Percentiles rank a stretch among this genome's conserved stretches.
Conservation (phyloP, 1,284 basidiomycete species). For the Trichosporon faecale region DNA sequence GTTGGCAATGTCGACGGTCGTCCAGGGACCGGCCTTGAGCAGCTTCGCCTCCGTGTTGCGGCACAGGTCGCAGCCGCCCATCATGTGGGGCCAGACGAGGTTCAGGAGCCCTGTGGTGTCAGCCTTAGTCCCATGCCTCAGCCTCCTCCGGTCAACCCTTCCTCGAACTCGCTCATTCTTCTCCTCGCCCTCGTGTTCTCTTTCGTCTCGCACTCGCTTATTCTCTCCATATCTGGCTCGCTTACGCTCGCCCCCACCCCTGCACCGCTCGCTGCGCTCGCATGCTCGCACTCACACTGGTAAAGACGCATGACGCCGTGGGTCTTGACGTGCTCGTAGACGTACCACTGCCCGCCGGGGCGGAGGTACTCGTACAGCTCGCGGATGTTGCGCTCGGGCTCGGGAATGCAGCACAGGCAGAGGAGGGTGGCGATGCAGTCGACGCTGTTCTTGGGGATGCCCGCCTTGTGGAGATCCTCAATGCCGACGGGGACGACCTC, state of each 20-base stretch:
- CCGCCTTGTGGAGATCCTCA: constrained; percentile 17
- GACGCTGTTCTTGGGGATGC: constrained; percentile 22
- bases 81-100: constrained; percentile 23
- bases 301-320: constrained; percentile 19
- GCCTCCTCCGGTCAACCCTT: too few species aligned
- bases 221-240: too few species aligned
- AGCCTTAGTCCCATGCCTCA: background rate
- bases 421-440: constrained; percentile 24
- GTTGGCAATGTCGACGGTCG: constrained; percentile 20
- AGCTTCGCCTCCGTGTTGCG: constrained; percentile 18
- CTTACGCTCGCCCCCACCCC: too few species aligned
- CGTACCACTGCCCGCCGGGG: constrained; percentile 24
- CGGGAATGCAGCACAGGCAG: constrained; percentile 25
- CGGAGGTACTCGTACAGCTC: constrained; percentile 28
- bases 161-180: background rate
- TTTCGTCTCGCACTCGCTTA: too few species aligned
- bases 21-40: constrained; percentile 18
- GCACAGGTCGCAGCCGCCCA: constrained; percentile 25
- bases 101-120: constrained; percentile 17
- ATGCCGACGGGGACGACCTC: constrained; percentile 24
- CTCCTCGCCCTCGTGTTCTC: too few species aligned
- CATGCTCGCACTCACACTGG: constrained; percentile 15
- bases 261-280: too few species aligned
- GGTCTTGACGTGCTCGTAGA: constrained; percentile 24
- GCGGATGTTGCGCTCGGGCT: constrained; percentile 22